Conservation (phyloP, 1,284 basidiomycete species). For the Tilletia caries region DNA sequence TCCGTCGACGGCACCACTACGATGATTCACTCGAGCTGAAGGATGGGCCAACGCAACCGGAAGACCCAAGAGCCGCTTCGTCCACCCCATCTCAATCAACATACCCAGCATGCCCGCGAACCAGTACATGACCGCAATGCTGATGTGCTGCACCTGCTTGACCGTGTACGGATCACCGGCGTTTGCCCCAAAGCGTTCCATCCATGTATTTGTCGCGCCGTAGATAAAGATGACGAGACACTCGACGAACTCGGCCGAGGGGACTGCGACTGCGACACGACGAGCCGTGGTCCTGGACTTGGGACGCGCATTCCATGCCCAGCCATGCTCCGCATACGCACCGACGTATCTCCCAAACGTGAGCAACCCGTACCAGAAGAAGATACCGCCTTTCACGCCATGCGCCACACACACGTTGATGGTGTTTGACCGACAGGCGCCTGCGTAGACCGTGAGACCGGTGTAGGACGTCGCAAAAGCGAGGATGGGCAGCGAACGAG, state of each 20-base stretch:
- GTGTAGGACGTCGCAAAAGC: slow-evolving; percentile 66
- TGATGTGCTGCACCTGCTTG: slow-evolving; percentile 91
- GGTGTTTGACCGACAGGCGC: slow-evolving; percentile 65
- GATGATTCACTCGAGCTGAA: slow-evolving; percentile 14
- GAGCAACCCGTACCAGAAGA: slow-evolving; percentile 69
- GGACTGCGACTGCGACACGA: slow-evolving; percentile 30
- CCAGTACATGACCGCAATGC: slow-evolving; percentile 93
- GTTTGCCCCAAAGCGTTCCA: slow-evolving; percentile 81
- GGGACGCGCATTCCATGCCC: slow-evolving; percentile 79
- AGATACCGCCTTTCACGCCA: slow-evolving; percentile 71
- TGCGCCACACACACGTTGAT: slow-evolving; percentile 82
- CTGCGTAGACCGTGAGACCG: slow-evolving; percentile 74
- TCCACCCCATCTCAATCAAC: slow-evolving; percentile 72
- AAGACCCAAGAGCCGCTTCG: slow-evolving; percentile 37
- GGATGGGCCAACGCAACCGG: slow-evolving; percentile 32
- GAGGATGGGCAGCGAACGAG: slow-evolving; percentile 67
- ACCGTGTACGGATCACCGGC: slow-evolving; percentile 81
- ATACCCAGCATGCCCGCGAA: slow-evolving; percentile 86
- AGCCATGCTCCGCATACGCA: slow-evolving; percentile 78
- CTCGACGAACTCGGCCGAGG: slow-evolving; percentile 77
- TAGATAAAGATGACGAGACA: slow-evolving; percentile 82
- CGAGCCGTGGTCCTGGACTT: not conserved
- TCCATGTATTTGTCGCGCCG: slow-evolving; percentile 89
- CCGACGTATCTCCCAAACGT: slow-evolving; percentile 89
- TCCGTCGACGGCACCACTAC: not conserved